Percentiles rank a stretch among this genome's conserved stretches.
Evolutionary conservation across 225 moss, liverwort and hornwort genomes (phyloP).

Genomic region (Antitrichia curtipendula): DNA sequence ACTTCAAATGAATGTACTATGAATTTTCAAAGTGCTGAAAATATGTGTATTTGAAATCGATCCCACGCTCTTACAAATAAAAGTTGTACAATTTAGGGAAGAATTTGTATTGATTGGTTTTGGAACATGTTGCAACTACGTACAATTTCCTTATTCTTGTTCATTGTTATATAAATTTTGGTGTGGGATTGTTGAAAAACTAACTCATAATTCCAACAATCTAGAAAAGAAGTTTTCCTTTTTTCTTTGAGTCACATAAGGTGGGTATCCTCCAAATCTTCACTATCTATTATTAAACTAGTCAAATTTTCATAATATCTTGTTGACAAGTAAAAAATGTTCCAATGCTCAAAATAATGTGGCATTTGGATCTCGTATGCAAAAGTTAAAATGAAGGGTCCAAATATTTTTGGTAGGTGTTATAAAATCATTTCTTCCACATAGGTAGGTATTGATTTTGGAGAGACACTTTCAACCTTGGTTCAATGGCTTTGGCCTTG

Average conservation of each 20-base stretch:
- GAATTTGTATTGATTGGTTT: accelerated
- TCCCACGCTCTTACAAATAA: accelerated
- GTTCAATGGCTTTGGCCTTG: background rate
- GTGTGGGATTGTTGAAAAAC: background rate
- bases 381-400: background rate
- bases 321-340: no score
- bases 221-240: no score
- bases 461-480: accelerated
- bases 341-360: background rate
- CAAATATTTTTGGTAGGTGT: background rate
- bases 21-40: background rate
- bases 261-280: no score
- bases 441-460: background rate
- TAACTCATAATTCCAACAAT: background rate
- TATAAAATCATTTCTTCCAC: accelerated
- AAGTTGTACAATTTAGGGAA: background rate
- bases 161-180: background rate
- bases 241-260: no score
- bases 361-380: accelerated
- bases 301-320: background rate
- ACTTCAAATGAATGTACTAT: background rate
- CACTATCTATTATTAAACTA: accelerated
- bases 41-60: accelerated
- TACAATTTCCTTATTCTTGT: background rate
- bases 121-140: background rate